Evolutionary conservation across 148 eudicot species (phyloP).

Genomic region (Persicaria maculosa): DNA sequence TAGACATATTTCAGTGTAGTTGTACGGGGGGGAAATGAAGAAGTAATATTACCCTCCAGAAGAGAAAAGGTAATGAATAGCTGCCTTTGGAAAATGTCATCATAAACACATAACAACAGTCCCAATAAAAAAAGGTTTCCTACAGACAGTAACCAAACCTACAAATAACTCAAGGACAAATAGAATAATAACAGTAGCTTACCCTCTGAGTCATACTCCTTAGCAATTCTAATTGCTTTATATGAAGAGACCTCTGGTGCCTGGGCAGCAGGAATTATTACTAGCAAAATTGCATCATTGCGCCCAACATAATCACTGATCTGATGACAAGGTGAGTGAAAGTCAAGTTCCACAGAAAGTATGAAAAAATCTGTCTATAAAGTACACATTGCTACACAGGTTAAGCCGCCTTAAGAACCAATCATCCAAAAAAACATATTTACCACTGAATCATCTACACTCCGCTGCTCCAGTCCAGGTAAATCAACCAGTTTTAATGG

Average conservation of each 20-base stretch:
- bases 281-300: conserved; percentile 87
- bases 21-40: too few relatives aligned
- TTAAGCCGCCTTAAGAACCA: too few relatives aligned
- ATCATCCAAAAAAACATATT: conserved; percentile 15
- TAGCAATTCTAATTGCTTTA: conserved; percentile 83
- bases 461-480: conserved; percentile 94
- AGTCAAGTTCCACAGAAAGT: conserved; percentile 17
- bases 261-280: conserved; percentile 82
- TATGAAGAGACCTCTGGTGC: conserved; percentile 83
- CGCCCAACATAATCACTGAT: conserved; percentile 71
- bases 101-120: too few relatives aligned
- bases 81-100: too few relatives aligned
- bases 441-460: conserved; percentile 83
- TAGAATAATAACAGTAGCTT: conserved; percentile 19
- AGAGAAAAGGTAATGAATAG: background rate
- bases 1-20: background rate
- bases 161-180: background rate
- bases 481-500: conserved; percentile 83
- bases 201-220: conserved; percentile 92
- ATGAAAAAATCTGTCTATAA: background rate
- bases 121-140: too few relatives aligned
- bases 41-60: background rate
- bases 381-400: too few relatives aligned
- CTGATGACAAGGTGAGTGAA: conserved; percentile 31
- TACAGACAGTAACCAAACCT: too few relatives aligned